A percentile compares a stretch with the other conserved stretches of the same genome.
These are phyloP conservation scores for Ophiobolus disseminans DNA, from an alignment of 2,329 filamentous ascomycete genomes.

Conservation along the genomic window DNA sequence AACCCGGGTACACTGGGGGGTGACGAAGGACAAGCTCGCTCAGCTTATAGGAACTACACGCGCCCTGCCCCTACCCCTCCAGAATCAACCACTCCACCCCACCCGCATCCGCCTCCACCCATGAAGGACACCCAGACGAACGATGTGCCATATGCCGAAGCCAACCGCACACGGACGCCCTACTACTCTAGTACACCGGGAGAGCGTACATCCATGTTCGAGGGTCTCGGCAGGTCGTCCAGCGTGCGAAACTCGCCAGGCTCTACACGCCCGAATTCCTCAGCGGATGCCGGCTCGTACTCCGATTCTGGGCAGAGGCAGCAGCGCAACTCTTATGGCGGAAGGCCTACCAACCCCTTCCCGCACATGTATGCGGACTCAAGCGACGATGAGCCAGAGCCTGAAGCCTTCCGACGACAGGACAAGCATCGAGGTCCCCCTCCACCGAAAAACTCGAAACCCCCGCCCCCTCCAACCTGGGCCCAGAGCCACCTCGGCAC, in stretches of 20 bases:
- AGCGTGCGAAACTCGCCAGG: slow-evolving; percentile 60
- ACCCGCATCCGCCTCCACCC: slow-evolving; percentile 4
- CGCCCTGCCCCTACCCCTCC: slow-evolving; percentile 45
- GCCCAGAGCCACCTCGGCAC: slow-evolving; percentile 21
- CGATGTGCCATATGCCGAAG: slow-evolving; percentile 53
- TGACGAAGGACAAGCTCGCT: slow-evolving; percentile 65
- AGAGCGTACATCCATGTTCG: slow-evolving; percentile 64
- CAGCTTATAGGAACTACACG: slow-evolving; percentile 53
- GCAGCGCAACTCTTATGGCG: slow-evolving; percentile 35
- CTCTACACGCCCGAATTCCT: slow-evolving; percentile 27
- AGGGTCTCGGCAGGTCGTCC: slow-evolving; percentile 60
- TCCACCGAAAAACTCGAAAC: slow-evolving; percentile 24
- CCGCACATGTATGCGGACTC: slow-evolving; percentile 41
- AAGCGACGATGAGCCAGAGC: slow-evolving; percentile 39
- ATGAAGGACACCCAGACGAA: slow-evolving; percentile 29
- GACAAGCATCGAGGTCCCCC: slow-evolving; percentile 23
- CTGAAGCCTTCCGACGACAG: slow-evolving; percentile 24
- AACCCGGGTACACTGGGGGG: slow-evolving; percentile 65
- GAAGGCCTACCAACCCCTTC: slow-evolving; percentile 29
- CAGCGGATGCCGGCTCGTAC: slow-evolving; percentile 32
- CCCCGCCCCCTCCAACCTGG: slow-evolving; percentile 26
- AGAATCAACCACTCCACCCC: slow-evolving; percentile 15
- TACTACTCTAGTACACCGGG: slow-evolving; percentile 61
- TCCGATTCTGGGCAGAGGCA: slow-evolving; percentile 42
- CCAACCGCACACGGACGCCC: slow-evolving; percentile 58